Evolutionary conservation across 2,329 filamentous ascomycete genomes (phyloP), one percentile per base, ranked within the genome.

Genomic region (Trichophyton schoenleinii): DNA sequence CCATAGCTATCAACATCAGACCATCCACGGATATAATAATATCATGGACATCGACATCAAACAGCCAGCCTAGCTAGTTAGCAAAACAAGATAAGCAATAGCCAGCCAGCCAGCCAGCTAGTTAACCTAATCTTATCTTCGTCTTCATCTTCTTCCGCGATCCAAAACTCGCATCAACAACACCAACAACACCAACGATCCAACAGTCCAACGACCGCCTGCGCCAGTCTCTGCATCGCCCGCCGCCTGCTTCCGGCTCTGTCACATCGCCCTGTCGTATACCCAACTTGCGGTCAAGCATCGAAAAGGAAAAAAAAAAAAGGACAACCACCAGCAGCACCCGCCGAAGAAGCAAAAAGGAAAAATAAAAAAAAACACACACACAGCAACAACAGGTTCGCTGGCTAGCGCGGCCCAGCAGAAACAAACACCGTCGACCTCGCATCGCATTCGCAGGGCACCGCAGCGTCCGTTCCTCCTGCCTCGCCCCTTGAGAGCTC

Each of bases 241-340:
- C 9, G 34, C 11, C 34, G 34, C 8, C 9, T 13, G 34, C 34
- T 38, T 9, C 13, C 28, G 7, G 44, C 44, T 48, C 44, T 25
- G 20, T 57, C 52, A 38, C 52, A 31, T 57, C 18, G 9, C 25
- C 52, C 34, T 38, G 34, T 31, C 34, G 52, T 60, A 31, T 60
- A 60, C 62, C 62, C 62, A 64, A 64, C 60, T 64, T 64, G 60
- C 62, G 62, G 62, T 64, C 62, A 62, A 44, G 60, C 36, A 41
- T 9, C 18, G 15, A 36, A 38, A 13, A 22, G 22, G 22, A 3
- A 3, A 22, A 22, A 22, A 22, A 22, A 22, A 38, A 38, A 9
- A 38, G 34, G 9, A 38, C 9, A 38, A 38, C 34, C 31, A 34
- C 18, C 34, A 36, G 34, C 34, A 36, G 34, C 8, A 36, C 34